phyloP scores from a whole-genome alignment of 2,329 filamentous ascomycete species.

The Cadophora gregata region DNA sequence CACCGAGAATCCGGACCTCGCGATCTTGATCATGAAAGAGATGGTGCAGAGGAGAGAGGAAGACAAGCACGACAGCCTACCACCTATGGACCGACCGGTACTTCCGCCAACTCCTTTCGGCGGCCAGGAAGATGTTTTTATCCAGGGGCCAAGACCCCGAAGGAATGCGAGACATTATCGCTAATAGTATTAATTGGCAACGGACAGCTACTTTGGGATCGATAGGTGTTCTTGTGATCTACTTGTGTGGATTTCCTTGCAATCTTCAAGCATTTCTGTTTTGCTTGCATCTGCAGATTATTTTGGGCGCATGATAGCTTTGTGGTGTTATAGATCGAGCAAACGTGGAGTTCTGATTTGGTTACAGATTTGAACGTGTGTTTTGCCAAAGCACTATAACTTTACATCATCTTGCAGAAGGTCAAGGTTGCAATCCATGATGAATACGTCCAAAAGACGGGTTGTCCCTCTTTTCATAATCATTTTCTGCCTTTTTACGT shows the following conservation, averaged over 20 bases:
- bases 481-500: neutral
- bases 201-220: neutral
- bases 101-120: slow-evolving; percentile 16
- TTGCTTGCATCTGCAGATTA: neutral
- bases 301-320: neutral
- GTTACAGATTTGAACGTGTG: neutral
- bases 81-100: slow-evolving; percentile 50
- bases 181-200: slow-evolving; percentile 10
- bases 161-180: slow-evolving; percentile 18
- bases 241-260: neutral
- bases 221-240: neutral
- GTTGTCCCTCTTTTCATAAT: neutral
- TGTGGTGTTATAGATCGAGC: neutral
- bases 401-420: neutral
- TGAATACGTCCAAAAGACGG: neutral
- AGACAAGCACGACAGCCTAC: slow-evolving; percentile 47
- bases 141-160: slow-evolving; percentile 32
- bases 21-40: slow-evolving; percentile 54
- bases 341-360: neutral
- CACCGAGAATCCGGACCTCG: slow-evolving; percentile 52
- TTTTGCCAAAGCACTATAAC: neutral
- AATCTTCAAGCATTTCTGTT: neutral
- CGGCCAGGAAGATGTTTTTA: slow-evolving; percentile 28
- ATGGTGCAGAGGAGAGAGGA: slow-evolving; percentile 52
- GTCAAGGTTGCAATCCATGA: neutral